phyloP scores from a whole-genome alignment of 768 basidiomycete genomes.

The Dacryopinax primogenitus region DNA sequence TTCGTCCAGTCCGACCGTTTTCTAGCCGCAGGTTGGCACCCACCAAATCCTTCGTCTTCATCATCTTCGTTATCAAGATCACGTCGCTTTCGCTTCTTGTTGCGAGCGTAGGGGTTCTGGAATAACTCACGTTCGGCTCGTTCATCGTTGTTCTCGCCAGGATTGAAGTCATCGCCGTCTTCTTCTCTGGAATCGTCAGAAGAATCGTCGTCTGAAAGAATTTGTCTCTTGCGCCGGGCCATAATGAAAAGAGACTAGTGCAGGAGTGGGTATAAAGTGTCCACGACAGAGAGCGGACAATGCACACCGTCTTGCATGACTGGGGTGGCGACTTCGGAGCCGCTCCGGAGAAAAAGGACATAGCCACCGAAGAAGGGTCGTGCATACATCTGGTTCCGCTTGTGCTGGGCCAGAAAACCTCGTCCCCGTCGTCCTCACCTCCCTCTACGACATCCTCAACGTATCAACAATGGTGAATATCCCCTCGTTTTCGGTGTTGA shows the following conservation, averaged over 20 bases:
- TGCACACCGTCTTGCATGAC: no score
- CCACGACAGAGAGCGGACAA: no score
- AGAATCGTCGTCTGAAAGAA: constrained; percentile 47
- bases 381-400: not conserved
- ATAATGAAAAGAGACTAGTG: constrained; percentile 21
- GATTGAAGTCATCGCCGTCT: constrained; percentile 36
- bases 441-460: not conserved
- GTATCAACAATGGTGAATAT: constrained; percentile 4
- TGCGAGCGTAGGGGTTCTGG: constrained; percentile 60
- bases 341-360: not conserved
- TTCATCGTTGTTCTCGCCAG: constrained; percentile 43
- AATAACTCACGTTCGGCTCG: constrained; percentile 65
- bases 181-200: constrained; percentile 43
- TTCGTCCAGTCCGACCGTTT: constrained; percentile 57
- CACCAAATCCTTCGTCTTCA: constrained; percentile 35
- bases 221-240: constrained; percentile 27
- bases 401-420: not conserved
- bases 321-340: constrained; percentile 1
- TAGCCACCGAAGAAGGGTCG: not conserved
- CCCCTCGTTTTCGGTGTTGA: not conserved
- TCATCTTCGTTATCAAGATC: constrained; percentile 57
- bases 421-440: constrained; percentile 6
- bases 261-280: constrained; percentile 18
- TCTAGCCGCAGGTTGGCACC: constrained; percentile 15
- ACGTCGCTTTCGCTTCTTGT: constrained; percentile 48